Evolutionary conservation across 2,329 filamentous ascomycete genomes (phyloP), one percentile per base, ranked within the genome.

Genomic region (Cadophora sp.): DNA sequence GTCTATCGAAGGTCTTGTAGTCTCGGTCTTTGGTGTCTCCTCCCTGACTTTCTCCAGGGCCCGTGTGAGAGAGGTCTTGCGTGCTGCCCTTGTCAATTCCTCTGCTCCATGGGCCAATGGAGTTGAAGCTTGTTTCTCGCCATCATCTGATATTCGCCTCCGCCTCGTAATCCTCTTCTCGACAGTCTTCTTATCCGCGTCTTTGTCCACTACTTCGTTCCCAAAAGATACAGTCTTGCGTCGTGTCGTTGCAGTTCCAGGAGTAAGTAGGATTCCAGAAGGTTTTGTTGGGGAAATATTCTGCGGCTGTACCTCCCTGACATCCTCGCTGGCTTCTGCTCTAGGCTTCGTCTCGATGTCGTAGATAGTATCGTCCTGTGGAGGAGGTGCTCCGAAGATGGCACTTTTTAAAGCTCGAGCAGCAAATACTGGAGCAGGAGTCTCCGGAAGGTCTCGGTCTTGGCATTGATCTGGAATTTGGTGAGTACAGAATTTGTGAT

Each of bases 161-260:
- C 74, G 76, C 16, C 64, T 66, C 16, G 58, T 48, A 53, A 55
- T 59, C 60, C 69, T 70, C 29, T 11, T 12, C 12, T 27, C n/a
- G 11, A 22, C 46, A 48, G 29, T 64, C 14, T 69, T 71, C 62
- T 68, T 69, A 34, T 72, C 68, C 22, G 29, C 58, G n/a, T 72
- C 75, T 12, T 75, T 75, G 16, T 77, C 74, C 11, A 73, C 64
- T 8, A 89, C 83, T 62, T 89, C 87, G 66, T 84, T 81, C 14
- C 85, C 87, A 73, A 91, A 91, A 0, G 89, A 89, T 27, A 91
- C 89, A 72, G 87, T 87, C 76, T 91, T 91, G 53, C 87, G 84
- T 63, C 86, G 83, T 53, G 86, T 81, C 1, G 87, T 84, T 19
- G 83, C 87, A 1, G 87, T 90, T 1, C 89, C 89, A 0, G 89